Conservation (phyloP, 1,139 yeast genomes). For the Sugiyamaella grinbergsii region DNA sequence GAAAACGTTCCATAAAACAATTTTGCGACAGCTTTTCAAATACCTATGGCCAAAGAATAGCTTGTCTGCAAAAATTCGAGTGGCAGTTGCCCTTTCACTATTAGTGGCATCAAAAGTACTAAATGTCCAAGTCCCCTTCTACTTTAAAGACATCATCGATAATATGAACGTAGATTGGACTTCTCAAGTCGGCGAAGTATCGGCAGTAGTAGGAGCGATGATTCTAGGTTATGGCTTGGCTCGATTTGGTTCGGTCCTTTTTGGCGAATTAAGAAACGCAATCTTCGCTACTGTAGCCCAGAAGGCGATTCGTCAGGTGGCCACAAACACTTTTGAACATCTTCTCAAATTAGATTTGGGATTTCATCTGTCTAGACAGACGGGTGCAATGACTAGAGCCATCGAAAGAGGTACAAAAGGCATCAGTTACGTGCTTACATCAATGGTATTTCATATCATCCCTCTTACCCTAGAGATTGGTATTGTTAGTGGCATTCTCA, state of each 20-base stretch:
- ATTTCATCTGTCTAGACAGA: conserved; percentile 87
- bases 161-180: conserved; percentile 93
- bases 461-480: conserved; percentile 92
- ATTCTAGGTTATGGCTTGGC: conserved; percentile 92
- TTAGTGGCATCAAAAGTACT: conserved; percentile 78
- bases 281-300: conserved; percentile 95
- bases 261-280: conserved; percentile 94
- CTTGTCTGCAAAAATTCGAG: conserved; percentile 70
- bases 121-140: conserved; percentile 95
- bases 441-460: conserved; percentile 95
- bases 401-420: conserved; percentile 98
- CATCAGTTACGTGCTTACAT: conserved; percentile 85
- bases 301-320: conserved; percentile 88
- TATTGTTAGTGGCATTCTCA: conserved; percentile 89
- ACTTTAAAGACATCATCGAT: conserved; percentile 85
- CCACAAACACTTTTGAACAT: conserved; percentile 83
- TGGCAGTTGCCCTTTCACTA: conserved; percentile 68
- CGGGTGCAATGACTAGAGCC: conserved; percentile 95
- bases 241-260: conserved; percentile 87
- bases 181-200: conserved; percentile 55
- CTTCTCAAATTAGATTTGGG: conserved; percentile 81
- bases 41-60: conserved; percentile 90
- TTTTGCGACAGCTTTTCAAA: conserved; percentile 49
- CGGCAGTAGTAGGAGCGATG: conserved; percentile 67
- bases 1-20: conserved; percentile 32